Evolutionary conservation across 371 early-diverging fungal genomes (phyloP).

Genomic region (Mortierella sp.): DNA sequence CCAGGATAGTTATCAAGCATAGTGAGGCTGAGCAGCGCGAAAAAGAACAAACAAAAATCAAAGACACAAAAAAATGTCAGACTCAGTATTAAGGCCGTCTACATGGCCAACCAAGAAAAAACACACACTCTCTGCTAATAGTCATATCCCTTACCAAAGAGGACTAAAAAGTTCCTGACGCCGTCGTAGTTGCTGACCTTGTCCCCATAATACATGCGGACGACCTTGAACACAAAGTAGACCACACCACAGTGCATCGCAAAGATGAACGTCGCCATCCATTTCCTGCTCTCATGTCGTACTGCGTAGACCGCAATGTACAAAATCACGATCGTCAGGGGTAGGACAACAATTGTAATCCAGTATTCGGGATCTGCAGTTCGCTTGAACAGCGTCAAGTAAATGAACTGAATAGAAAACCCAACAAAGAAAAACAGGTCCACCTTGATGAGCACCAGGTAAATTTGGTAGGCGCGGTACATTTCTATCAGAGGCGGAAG

Average conservation of each 20-base stretch:
- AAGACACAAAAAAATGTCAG: neutral
- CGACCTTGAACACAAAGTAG: constrained; percentile 91
- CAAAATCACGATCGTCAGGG: constrained; percentile 77
- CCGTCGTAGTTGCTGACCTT: constrained; percentile 70
- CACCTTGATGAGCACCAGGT: constrained; percentile 88
- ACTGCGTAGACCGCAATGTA: constrained; percentile 84
- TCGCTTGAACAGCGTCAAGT: constrained; percentile 70
- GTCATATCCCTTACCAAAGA: constrained; percentile 74
- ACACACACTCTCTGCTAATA: too few relatives aligned
- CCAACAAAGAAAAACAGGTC: constrained; percentile 91
- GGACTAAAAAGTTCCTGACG: constrained; percentile 86
- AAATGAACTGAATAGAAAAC: constrained; percentile 88
- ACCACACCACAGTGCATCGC: constrained; percentile 77
- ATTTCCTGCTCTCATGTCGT: constrained; percentile 68
- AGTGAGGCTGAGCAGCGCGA: constrained; percentile 61
- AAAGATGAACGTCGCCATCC: constrained; percentile 77
- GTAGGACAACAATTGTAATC: constrained; percentile 84
- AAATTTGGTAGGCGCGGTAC: constrained; percentile 90
- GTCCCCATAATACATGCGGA: constrained; percentile 77
- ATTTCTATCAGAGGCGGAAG: constrained; percentile 65
- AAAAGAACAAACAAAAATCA: neutral
- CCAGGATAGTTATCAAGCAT: constrained; percentile 70
- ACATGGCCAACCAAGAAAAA: too few relatives aligned
- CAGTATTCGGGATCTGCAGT: constrained; percentile 69
- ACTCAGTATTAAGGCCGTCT: too few relatives aligned